Evolutionary conservation across 345 rosid genomes (phyloP).

Genomic region (Trapa bicornis): DNA sequence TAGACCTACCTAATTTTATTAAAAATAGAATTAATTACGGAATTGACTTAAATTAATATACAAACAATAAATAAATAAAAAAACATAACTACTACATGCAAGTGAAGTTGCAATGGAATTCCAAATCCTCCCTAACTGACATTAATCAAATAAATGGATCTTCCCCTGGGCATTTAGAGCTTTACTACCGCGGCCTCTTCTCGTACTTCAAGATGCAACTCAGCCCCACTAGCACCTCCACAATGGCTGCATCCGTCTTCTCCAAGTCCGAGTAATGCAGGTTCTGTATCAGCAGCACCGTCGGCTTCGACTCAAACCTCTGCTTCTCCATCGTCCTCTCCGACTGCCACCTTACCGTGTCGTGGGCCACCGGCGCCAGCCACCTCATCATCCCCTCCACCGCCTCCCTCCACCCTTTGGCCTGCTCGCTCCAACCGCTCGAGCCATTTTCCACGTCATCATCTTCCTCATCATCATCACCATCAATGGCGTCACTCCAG

Average conservation of each 20-base stretch:
- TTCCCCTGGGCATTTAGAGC: too few relatives aligned
- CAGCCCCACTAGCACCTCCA: conserved; percentile 42
- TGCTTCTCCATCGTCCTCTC: conserved; percentile 40
- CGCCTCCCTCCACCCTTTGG: conserved; percentile 31
- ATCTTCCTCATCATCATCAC: not conserved
- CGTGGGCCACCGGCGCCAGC: conserved; percentile 39
- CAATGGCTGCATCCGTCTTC: conserved; percentile 48
- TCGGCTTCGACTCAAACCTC: conserved; percentile 23
- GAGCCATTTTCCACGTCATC: too few relatives aligned
- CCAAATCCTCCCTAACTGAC: not conserved
- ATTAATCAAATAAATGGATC: too few relatives aligned
- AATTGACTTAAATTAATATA: too few relatives aligned
- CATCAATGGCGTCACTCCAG: not conserved
- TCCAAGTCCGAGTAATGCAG: conserved; percentile 40
- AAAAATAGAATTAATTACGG: too few relatives aligned
- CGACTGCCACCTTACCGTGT: conserved; percentile 40
- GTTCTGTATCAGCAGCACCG: conserved; percentile 36
- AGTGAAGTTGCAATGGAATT: too few relatives aligned
- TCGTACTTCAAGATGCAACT: conserved; percentile 24
- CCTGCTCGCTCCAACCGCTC: conserved; percentile 8
- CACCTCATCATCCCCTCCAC: conserved; percentile 31
- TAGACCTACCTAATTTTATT: too few relatives aligned
- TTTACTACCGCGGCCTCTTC: too few relatives aligned
- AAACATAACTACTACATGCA: too few relatives aligned
- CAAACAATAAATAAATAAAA: too few relatives aligned